Evolutionary conservation across 768 basidiomycete species (phyloP), one percentile per base, ranked within the genome.

Genomic region (Suillus discolor): DNA sequence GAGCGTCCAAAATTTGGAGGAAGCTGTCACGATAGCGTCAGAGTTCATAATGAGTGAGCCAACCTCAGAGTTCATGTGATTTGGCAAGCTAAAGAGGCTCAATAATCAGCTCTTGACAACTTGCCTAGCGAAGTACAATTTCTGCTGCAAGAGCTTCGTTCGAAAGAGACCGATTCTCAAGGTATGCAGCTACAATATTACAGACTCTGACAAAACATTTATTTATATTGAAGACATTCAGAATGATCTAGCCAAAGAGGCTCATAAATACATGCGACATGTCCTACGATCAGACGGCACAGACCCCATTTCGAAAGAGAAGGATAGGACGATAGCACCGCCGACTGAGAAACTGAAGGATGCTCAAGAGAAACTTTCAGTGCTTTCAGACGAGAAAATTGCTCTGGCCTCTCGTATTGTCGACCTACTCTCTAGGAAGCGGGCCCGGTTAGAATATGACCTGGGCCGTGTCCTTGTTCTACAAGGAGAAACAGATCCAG

Each of bases 11-110:
- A 80, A 77, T 64, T 73, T 84, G 67, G 84, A 85, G 70, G 84
- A 85, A 61, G 84, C 84, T 16, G 83, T 83, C 6, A 69, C 75
- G 18, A 79, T 85, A 51, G 82, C 84, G 28, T 78, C 83, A 25
- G 84, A 85, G 66, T 85, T 80, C 68, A 80, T 85, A 16, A 76
- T 78, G 11, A 83, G 84, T 84, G 54, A 72, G 84, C 73, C 1
- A 15, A 4, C 3, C 47, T 13, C n/a, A 12, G 16, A 15, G 39
- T 42, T 20, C 9, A 42, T 60, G 6, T 23, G 18, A 12, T 28
- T 13, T 25, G 28, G 11, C 39, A 42, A 28, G 41, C 41, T 60
- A 20, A 60, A 31, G 11, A 28, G 20, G 11, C 20, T 60, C 54
- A n/a, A 55, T n/a, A 31, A 59, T 20, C 68, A 85, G 84, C 82